Conservation (phyloP, 257 asterid species). For the Capsicum chinense region DNA sequence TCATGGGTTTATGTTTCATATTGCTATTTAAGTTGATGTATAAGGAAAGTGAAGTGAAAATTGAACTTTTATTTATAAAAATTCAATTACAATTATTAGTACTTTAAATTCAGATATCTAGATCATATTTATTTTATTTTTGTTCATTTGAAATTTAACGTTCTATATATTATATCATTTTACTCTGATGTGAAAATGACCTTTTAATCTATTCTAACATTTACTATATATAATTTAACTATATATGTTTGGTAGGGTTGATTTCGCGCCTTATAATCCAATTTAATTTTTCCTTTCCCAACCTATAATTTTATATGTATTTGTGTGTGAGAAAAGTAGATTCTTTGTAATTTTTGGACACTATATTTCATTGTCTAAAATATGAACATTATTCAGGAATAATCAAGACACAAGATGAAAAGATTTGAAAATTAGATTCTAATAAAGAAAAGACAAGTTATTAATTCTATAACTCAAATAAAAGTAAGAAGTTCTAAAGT, state of each 20-base stretch:
- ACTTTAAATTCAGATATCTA: neutral
- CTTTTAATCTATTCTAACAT: too few species aligned
- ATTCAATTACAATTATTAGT: neutral
- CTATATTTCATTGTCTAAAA: neutral
- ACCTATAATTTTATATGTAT: too few species aligned
- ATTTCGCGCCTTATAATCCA: too few species aligned
- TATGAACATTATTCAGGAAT: neutral
- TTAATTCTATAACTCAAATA: too few species aligned
- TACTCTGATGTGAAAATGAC: neutral
- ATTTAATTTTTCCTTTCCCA: too few species aligned
- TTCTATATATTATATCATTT: neutral
- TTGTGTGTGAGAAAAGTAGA: neutral
- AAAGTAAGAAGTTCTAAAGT: too few species aligned
- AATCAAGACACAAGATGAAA: neutral
- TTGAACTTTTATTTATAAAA: neutral
- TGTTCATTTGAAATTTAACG: neutral
- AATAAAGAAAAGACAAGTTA: neutral
- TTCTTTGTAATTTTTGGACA: neutral
- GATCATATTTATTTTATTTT: neutral
- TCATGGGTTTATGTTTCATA: neutral
- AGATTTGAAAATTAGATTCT: neutral
- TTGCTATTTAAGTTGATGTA: neutral
- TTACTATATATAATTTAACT: too few species aligned
- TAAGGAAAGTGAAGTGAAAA: neutral
- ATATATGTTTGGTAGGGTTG: too few species aligned